Conservation (phyloP, 495 filamentous ascomycete genomes). For the Neurospora tetrasperma region DNA sequence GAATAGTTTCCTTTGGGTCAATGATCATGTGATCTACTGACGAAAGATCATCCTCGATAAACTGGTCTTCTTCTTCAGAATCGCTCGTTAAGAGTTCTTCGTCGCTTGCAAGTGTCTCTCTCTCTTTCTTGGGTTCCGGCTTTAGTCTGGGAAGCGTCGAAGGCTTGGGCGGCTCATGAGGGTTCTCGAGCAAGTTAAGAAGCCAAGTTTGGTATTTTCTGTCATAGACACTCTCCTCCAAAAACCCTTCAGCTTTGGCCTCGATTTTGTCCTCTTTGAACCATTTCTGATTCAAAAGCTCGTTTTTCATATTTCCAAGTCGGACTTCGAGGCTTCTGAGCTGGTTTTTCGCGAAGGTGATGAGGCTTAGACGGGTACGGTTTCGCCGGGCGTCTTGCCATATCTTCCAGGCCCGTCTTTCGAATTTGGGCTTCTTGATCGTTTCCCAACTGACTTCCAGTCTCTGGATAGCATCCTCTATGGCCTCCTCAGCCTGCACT, state of each 20-base stretch:
- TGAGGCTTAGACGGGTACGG: conserved; percentile 13
- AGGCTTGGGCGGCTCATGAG: conserved; percentile 40
- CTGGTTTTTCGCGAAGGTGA: conserved; percentile 8
- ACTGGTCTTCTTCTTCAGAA: conserved; percentile 38
- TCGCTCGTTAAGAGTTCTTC: conserved; percentile 38
- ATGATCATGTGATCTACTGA: not conserved
- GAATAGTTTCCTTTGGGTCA: not conserved
- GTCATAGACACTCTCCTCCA: conserved; percentile 54
- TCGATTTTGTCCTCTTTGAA: conserved; percentile 33
- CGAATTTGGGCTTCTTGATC: conserved; percentile 41
- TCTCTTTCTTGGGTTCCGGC: conserved; percentile 5
- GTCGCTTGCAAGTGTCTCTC: conserved; percentile 11
- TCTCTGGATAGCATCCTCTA: conserved; percentile 44
- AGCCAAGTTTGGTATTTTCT: conserved; percentile 45
- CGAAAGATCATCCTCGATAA: conserved; percentile 22
- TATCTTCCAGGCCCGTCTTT: conserved; percentile 43
- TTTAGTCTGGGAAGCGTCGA: conserved; percentile 18
- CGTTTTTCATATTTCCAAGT: conserved; percentile 36
- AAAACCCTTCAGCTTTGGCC: conserved; percentile 35
- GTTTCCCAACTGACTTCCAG: conserved; percentile 48
- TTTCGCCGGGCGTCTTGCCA: conserved; percentile 44
- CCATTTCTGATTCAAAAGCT: conserved; percentile 45
- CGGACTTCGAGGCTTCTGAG: conserved; percentile 32
- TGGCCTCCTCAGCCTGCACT: conserved; percentile 38
- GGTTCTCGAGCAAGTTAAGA: conserved; percentile 39